Conservation (phyloP, 352 stramenopile genomes). For the Pythium aphanidermatum region DNA sequence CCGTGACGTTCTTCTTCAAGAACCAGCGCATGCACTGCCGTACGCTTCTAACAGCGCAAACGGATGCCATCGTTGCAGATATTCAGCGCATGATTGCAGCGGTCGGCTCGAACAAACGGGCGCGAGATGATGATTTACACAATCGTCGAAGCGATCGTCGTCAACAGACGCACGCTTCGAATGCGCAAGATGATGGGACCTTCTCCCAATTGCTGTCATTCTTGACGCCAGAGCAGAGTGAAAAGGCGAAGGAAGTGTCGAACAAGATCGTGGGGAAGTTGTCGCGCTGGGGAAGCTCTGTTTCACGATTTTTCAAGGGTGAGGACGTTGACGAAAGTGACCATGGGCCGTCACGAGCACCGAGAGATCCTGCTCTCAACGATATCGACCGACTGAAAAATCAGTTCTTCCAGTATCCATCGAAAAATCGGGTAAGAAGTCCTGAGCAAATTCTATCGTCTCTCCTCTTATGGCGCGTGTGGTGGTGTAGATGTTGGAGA, state of each 20-base stretch:
- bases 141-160: neutral
- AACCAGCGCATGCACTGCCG: conserved; percentile 46
- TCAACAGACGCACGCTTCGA: conserved; percentile 6
- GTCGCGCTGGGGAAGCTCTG: conserved; percentile 53
- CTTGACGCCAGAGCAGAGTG: conserved; percentile 56
- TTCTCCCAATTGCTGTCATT: conserved; percentile 60
- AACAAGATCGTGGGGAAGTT: conserved; percentile 75
- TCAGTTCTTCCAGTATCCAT: conserved; percentile 65
- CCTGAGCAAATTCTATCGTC: no score
- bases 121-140: conserved; percentile 22
- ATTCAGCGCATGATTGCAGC: conserved; percentile 61
- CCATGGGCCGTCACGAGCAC: neutral
- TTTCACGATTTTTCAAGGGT: conserved; percentile 53
- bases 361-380: conserved; percentile 20
- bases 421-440: conserved; percentile 45
- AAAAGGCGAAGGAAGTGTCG: conserved; percentile 78
- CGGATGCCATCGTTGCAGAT: conserved; percentile 60
- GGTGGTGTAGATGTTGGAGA: conserved; percentile 56
- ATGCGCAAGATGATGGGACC: conserved; percentile 8
- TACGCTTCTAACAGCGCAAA: conserved; percentile 66
- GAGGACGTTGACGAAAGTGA: conserved; percentile 42
- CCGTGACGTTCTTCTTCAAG: conserved; percentile 79
- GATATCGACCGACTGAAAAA: conserved; percentile 55
- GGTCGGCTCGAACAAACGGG: conserved; percentile 32
- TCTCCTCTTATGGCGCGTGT: no score